Percentiles rank a stretch among this genome's conserved stretches.
phyloP scores from a whole-genome alignment of 306 rosid genomes.

The Vigna radiata region DNA sequence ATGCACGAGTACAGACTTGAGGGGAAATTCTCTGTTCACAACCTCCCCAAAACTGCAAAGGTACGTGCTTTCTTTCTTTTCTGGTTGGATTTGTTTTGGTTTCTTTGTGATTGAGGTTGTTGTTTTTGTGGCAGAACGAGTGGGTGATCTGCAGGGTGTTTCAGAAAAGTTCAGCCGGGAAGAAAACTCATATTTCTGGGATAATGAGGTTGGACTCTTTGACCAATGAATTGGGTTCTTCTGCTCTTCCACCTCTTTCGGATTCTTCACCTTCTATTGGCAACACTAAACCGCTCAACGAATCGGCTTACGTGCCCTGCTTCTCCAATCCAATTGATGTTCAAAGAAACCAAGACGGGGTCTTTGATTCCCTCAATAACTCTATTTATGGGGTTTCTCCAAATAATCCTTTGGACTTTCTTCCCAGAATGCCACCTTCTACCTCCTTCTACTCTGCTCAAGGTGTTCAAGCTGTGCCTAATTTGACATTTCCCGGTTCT shows the following conservation, averaged over 20 bases:
- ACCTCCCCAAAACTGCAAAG: slow-evolving; percentile 95
- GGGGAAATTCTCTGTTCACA: slow-evolving; percentile 73
- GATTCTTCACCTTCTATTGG: slow-evolving; percentile 62
- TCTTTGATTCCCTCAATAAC: slow-evolving; percentile 57
- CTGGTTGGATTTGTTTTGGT: neutral
- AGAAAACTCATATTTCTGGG: slow-evolving; percentile 75
- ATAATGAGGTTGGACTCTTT: slow-evolving; percentile 53
- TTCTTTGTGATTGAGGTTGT: neutral
- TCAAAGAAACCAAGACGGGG: slow-evolving; percentile 62
- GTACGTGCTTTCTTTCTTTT: slow-evolving; percentile 42
- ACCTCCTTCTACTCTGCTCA: slow-evolving; percentile 51
- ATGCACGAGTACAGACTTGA: slow-evolving; percentile 96
- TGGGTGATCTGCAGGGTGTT: slow-evolving; percentile 97
- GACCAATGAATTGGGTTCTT: slow-evolving; percentile 54
- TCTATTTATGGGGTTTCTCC: slow-evolving; percentile 52
- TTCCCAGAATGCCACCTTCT: slow-evolving; percentile 54
- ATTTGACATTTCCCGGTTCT: slow-evolving; percentile 51
- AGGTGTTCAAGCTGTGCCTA: slow-evolving; percentile 31
- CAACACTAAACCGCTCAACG: slow-evolving; percentile 51
- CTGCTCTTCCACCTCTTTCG: slow-evolving; percentile 72
- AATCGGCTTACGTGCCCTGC: slow-evolving; percentile 97
- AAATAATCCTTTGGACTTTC: slow-evolving; percentile 43
- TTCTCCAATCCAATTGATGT: slow-evolving; percentile 85
- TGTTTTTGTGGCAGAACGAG: slow-evolving; percentile 68
- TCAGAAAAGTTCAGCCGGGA: slow-evolving; percentile 77